Conservation (phyloP, 2,329 filamentous ascomycete genomes). For the Didymellaceae sp. region DNA sequence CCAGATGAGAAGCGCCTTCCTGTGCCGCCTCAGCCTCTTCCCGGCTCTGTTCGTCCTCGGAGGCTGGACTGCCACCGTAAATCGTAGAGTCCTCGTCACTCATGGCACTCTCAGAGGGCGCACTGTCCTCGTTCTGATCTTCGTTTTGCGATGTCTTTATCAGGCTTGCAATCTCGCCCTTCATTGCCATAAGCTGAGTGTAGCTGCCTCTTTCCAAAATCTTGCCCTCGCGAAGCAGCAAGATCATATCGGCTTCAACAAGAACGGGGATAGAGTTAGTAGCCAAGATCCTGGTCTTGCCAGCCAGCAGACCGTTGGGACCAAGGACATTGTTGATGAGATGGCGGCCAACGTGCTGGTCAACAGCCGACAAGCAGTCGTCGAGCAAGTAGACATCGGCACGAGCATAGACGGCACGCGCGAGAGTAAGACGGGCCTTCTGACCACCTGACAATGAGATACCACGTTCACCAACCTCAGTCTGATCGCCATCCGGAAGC, state of each 20-base stretch:
- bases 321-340: conserved; percentile 95
- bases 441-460: conserved; percentile 96
- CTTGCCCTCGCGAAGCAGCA: conserved; percentile 79
- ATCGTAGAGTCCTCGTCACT: conserved; percentile 73
- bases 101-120: conserved; percentile 60
- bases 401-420: conserved; percentile 91
- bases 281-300: conserved; percentile 90
- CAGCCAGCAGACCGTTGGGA: conserved; percentile 76
- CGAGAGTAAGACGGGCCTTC: conserved; percentile 90
- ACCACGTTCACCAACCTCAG: conserved; percentile 93
- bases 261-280: conserved; percentile 95
- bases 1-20: conserved; percentile 73
- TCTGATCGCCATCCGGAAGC: conserved; percentile 94
- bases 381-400: conserved; percentile 97
- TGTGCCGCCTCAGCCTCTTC: conserved; percentile 67
- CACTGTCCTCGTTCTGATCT: conserved; percentile 53
- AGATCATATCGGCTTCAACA: conserved; percentile 87
- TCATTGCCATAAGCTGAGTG: conserved; percentile 89
- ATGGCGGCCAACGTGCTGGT: conserved; percentile 94
- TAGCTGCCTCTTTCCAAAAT: conserved; percentile 90
- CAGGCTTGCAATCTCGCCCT: conserved; percentile 84
- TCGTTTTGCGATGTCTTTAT: conserved; percentile 75
- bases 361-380: conserved; percentile 94
- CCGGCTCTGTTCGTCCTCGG: conserved; percentile 56
- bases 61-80: conserved; percentile 58